Evolutionary conservation across 768 basidiomycete genomes (phyloP), one percentile per base, ranked within the genome.

Genomic region (Boletellus emodensis): DNA sequence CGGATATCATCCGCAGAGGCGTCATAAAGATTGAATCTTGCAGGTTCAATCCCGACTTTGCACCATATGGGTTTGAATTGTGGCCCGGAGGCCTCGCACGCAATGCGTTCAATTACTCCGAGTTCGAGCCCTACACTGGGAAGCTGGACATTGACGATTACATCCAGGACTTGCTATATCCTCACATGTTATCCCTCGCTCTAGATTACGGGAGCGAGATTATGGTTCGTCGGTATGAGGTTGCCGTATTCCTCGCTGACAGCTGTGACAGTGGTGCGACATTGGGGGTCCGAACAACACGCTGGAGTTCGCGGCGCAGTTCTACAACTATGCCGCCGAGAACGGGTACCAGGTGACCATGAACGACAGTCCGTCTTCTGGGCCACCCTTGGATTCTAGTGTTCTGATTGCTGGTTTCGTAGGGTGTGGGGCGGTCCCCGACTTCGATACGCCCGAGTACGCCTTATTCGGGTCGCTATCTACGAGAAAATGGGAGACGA

Each of bases 361-460:
- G 65, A 74, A 75, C 43, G 71, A 75, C 35, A 70, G 72, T 69
- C 36, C 30, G 69, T 71, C 7, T 15, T 6, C 5, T 15, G 0
- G 14, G 10, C 37, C 4, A 11, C n/a, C 20, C 6, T 17, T 24
- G 24, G 15, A 30, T 32, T 24, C 12, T 30, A 7, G 37, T 12
- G 15, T 17, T 1, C 43, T 48, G 14, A 64, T n/a, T 1, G 20
- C 44, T 11, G 20, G 2, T 42, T 1, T 24, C 7, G 24, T 43
- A 80, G 77, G 77, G 8, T 79, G 80, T 51, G 75, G 74, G 22
- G 70, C 71, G 9, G 71, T 74, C 0, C 76, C 79, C 1, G 78
- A 81, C 49, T 80, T 80, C 51, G 75, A 76, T 49, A 81, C 80
- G 0, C 80, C 82, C 0, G 82, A 83, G 54, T 81, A 81, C 48